A percentile compares a stretch with the other conserved stretches of the same genome.
Evolutionary conservation across 176 grass and related monocot genomes (phyloP).

Genomic region (Alloteropsis semialata): DNA sequence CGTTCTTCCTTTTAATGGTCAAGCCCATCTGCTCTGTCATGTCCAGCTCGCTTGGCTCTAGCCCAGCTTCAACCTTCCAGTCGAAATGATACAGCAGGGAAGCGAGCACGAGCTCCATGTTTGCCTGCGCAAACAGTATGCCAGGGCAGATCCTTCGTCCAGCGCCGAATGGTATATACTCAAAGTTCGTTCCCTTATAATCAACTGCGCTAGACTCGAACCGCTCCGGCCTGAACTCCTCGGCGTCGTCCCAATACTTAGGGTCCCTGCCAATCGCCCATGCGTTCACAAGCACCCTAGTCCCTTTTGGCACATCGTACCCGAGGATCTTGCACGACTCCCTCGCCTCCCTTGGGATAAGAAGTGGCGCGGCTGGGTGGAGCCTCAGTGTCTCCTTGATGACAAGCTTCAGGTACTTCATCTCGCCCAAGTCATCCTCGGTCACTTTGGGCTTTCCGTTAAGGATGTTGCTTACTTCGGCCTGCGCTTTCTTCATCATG

Average conservation of each 20-base stretch:
- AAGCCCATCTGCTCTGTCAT: neutral
- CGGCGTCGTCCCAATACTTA: neutral
- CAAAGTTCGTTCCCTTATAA: too few relatives aligned
- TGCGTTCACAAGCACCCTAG: neutral
- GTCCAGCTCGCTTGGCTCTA: too few relatives aligned
- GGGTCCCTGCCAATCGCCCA: slow-evolving; percentile 15
- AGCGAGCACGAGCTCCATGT: too few relatives aligned
- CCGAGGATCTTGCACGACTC: neutral
- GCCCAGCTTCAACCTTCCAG: too few relatives aligned
- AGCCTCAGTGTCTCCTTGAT: slow-evolving; percentile 6
- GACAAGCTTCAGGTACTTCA: neutral
- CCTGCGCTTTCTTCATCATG: neutral
- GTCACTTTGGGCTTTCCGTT: neutral
- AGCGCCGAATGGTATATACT: too few relatives aligned
- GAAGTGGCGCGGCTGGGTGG: neutral
- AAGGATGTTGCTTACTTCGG: neutral
- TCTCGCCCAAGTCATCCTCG: neutral
- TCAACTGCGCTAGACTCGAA: too few relatives aligned
- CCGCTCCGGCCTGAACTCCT: neutral
- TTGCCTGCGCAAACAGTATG: too few relatives aligned
- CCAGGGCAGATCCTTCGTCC: too few relatives aligned
- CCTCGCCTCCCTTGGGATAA: neutral
- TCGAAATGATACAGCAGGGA: too few relatives aligned
- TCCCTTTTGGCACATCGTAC: neutral
- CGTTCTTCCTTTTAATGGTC: neutral